phyloP scores from a whole-genome alignment of 169 alveolate species.

The Plasmodium vinckei region DNA sequence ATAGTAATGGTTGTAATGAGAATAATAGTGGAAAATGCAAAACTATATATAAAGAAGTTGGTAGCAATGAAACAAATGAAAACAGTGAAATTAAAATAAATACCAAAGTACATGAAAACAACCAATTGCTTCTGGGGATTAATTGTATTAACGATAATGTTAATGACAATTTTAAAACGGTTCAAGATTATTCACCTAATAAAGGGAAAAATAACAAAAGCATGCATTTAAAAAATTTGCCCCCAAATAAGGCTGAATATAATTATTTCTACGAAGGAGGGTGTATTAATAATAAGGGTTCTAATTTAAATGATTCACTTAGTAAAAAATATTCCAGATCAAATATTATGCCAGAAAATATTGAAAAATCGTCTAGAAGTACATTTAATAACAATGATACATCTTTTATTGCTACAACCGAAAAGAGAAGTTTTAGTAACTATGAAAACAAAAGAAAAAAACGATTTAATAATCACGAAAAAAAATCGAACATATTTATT shows the following conservation, averaged over 20 bases:
- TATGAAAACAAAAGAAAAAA: constrained; percentile 7
- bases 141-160: constrained; percentile 23
- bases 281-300: constrained; percentile 1
- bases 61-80: constrained; percentile 17
- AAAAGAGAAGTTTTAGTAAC: constrained; percentile 1
- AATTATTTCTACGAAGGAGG: constrained; percentile 36
- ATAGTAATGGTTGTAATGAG: background rate
- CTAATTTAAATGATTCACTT: background rate
- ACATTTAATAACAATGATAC: constrained; percentile 2
- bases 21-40: constrained; percentile 3
- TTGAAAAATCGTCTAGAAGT: constrained; percentile 9
- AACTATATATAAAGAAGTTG: background rate
- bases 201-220: constrained; percentile 27
- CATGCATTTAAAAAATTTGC: constrained; percentile 27
- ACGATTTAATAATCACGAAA: constrained; percentile 22
- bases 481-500: constrained; percentile 3
- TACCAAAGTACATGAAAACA: constrained; percentile 23
- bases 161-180: constrained; percentile 49
- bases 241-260: constrained; percentile 41
- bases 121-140: background rate
- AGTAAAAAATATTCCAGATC: constrained; percentile 16
- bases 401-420: background rate
- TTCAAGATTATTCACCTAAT: constrained; percentile 15
- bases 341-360: constrained; percentile 9
- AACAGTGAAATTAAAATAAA: constrained; percentile 15